These are phyloP conservation scores for Suaeda aralocaspica DNA, from an alignment of 148 eudicot genomes.

Conservation along the genomic window DNA sequence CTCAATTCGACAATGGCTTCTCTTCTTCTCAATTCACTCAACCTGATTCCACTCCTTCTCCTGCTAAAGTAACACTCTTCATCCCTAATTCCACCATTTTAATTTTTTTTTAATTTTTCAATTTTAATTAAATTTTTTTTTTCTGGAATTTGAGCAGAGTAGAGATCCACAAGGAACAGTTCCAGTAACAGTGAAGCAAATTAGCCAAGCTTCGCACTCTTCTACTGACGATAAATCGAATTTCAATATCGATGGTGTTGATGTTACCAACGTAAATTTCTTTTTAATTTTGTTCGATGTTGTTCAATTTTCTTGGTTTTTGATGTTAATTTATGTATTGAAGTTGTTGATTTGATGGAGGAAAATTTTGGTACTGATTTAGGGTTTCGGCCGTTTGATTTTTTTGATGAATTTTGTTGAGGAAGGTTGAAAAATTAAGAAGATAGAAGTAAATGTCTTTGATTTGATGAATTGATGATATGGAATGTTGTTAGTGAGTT, in stretches of 20 bases:
- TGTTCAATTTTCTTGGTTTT: not conserved
- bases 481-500: not conserved
- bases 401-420: not conserved
- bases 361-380: not conserved
- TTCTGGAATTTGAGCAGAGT: constrained; percentile 30
- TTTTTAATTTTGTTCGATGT: not conserved
- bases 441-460: too few species aligned
- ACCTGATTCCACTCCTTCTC: constrained; percentile 35
- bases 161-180: constrained; percentile 51
- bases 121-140: not conserved
- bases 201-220: constrained; percentile 63
- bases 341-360: not conserved
- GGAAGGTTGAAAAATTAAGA: not conserved
- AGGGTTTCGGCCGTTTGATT: too few species aligned
- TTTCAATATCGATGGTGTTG: constrained; percentile 58
- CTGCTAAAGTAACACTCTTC: constrained; percentile 39
- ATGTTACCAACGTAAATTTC: constrained; percentile 51
- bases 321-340: not conserved
- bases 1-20: constrained; percentile 62
- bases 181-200: constrained; percentile 80
- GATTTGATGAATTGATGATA: too few species aligned
- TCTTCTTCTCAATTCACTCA: constrained; percentile 58
- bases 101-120: not conserved
- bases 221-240: constrained; percentile 48
- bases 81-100: not conserved